phyloP scores from a whole-genome alignment of 441 rosid species.

The Daphne laureola region DNA sequence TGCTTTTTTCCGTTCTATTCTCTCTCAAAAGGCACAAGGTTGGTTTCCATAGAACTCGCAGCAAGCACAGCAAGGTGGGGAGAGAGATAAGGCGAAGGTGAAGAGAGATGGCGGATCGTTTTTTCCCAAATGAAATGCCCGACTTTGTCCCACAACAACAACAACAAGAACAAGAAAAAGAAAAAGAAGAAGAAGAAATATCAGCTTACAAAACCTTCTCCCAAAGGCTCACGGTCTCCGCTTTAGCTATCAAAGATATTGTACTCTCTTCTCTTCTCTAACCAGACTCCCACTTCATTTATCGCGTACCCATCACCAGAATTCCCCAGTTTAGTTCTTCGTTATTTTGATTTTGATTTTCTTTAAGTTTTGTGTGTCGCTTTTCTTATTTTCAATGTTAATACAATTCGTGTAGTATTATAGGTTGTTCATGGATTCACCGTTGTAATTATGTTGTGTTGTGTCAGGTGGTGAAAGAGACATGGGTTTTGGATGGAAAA shows the following conservation, averaged over 20 bases:
- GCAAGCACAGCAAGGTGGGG: too few relatives aligned
- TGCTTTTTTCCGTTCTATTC: too few relatives aligned
- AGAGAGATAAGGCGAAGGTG: background rate
- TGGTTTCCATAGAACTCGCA: too few relatives aligned
- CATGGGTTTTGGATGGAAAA: constrained; percentile 40
- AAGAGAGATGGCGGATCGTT: constrained; percentile 45
- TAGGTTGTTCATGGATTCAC: background rate
- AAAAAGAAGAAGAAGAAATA: too few relatives aligned
- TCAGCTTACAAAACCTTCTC: constrained; percentile 31
- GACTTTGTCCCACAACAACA: constrained; percentile 25
- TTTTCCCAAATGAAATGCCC: constrained; percentile 41
- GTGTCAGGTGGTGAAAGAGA: constrained; percentile 50
- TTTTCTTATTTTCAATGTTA: background rate
- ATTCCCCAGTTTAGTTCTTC: background rate
- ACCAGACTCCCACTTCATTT: background rate
- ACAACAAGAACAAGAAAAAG: too few relatives aligned
- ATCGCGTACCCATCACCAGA: background rate
- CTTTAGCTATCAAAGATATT: constrained; percentile 34
- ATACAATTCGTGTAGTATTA: background rate
- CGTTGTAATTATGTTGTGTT: constrained; percentile 9
- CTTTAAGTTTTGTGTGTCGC: background rate
- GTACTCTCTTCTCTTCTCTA: constrained; percentile 17
- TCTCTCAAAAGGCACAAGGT: too few relatives aligned
- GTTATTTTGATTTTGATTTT: background rate
- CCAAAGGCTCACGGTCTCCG: constrained; percentile 30